phyloP scores from a whole-genome alignment of 352 stramenopile species.

The Pythium graminicola region DNA sequence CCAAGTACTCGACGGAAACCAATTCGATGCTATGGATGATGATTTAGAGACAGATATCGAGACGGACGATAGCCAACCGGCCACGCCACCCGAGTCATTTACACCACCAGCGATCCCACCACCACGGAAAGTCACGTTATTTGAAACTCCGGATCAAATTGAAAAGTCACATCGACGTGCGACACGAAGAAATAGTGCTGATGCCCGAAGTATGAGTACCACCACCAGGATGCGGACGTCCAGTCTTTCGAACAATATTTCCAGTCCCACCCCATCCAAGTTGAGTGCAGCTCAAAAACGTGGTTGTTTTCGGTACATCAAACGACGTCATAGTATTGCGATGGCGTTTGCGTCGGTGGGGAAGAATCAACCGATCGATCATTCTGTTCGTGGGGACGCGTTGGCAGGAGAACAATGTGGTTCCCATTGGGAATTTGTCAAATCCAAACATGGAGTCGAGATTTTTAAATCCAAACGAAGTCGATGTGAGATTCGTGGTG shows the following conservation, averaged over 20 bases:
- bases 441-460: slow-evolving; percentile 65
- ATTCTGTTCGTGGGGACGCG: neutral
- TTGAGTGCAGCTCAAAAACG: slow-evolving; percentile 63
- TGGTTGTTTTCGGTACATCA: slow-evolving; percentile 82
- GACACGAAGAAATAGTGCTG: slow-evolving; percentile 20
- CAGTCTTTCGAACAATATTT: too few species aligned
- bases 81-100: slow-evolving; percentile 7
- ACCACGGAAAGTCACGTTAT: slow-evolving; percentile 8
- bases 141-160: neutral
- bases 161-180: neutral
- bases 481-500: slow-evolving; percentile 63
- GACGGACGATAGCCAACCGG: slow-evolving; percentile 10
- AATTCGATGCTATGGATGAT: neutral
- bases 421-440: slow-evolving; percentile 55
- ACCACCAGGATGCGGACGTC: too few species aligned
- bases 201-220: too few species aligned
- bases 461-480: slow-evolving; percentile 63
- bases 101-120: slow-evolving; percentile 4
- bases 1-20: slow-evolving; percentile 1
- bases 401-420: slow-evolving; percentile 10
- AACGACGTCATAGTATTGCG: slow-evolving; percentile 60
- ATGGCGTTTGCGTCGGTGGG: slow-evolving; percentile 53
- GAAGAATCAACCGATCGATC: neutral
- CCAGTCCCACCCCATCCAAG: slow-evolving; percentile 2
- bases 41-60: slow-evolving; percentile 9